A percentile compares a stretch with the other conserved stretches of the same genome.
These are phyloP conservation scores for Calonectria ilicicola DNA, from an alignment of 2,329 filamentous ascomycete genomes.

Conservation along the genomic window DNA sequence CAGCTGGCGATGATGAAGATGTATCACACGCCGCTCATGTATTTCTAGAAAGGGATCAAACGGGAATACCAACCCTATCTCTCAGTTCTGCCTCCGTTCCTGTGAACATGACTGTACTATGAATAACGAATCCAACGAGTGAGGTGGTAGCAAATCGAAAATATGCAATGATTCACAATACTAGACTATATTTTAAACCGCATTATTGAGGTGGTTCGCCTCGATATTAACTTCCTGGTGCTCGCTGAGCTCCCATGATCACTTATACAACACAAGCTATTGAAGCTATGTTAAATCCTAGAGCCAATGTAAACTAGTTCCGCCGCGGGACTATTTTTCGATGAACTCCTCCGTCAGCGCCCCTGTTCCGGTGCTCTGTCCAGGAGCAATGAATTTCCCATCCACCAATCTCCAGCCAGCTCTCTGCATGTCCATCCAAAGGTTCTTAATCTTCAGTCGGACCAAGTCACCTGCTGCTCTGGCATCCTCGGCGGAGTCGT, in stretches of 20 bases:
- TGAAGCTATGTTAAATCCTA: background rate
- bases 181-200: background rate
- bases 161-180: background rate
- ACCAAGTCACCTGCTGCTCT: slow-evolving; percentile 90
- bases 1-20: slow-evolving; percentile 43
- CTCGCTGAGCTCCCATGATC: background rate
- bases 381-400: slow-evolving; percentile 58
- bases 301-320: background rate
- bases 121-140: background rate
- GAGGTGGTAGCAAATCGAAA: background rate
- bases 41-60: slow-evolving; percentile 48
- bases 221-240: background rate
- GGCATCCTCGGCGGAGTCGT: slow-evolving; percentile 94
- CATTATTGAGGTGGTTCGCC: background rate
- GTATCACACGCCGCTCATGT: slow-evolving; percentile 47
- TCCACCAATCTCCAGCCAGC: slow-evolving; percentile 75
- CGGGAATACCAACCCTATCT: slow-evolving; percentile 40
- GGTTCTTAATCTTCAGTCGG: slow-evolving; percentile 74
- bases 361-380: slow-evolving; percentile 34
- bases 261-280: background rate
- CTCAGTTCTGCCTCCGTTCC: slow-evolving; percentile 14
- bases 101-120: background rate
- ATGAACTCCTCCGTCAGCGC: slow-evolving; percentile 54
- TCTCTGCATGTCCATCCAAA: slow-evolving; percentile 76
- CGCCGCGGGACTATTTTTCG: slow-evolving; percentile 39